These are phyloP conservation scores for Entoloma clypeatum DNA, from an alignment of 1,284 basidiomycete species.

Conservation along the genomic window DNA sequence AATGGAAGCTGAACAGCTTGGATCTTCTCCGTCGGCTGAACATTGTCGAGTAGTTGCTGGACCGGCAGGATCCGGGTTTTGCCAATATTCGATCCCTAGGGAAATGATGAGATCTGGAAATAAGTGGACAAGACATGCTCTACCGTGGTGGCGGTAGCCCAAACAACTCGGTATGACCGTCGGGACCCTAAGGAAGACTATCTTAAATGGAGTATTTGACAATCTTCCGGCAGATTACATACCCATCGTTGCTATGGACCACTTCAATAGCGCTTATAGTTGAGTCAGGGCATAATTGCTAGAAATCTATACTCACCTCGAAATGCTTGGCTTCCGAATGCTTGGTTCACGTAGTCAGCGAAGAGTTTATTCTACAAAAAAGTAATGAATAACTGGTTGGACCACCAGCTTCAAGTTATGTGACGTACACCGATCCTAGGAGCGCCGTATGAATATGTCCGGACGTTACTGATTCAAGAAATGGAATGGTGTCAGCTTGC, in stretches of 20 bases:
- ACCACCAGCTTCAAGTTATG: constrained; percentile 2
- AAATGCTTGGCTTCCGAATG: constrained; percentile 35
- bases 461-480: constrained; percentile 29
- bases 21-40: constrained; percentile 38
- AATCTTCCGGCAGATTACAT: no score
- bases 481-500: not conserved
- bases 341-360: constrained; percentile 38
- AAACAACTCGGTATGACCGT: constrained; percentile 39
- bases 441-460: constrained; percentile 46
- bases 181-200: constrained; percentile 35
- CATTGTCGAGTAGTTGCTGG: constrained; percentile 34
- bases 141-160: constrained; percentile 45
- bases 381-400: not conserved
- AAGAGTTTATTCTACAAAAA: constrained; percentile 35
- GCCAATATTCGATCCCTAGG: constrained; percentile 41
- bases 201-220: no score
- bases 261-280: constrained; percentile 24
- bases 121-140: constrained; percentile 1
- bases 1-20: constrained; percentile 38
- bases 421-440: constrained; percentile 39
- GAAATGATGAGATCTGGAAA: constrained; percentile 22
- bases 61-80: constrained; percentile 32
- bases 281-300: not conserved
- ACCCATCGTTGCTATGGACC: constrained; percentile 46
- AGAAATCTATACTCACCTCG: constrained; percentile 26